Evolutionary conservation across 371 early-diverging fungal species (phyloP).

Genomic region (Entomophthora muscae): DNA sequence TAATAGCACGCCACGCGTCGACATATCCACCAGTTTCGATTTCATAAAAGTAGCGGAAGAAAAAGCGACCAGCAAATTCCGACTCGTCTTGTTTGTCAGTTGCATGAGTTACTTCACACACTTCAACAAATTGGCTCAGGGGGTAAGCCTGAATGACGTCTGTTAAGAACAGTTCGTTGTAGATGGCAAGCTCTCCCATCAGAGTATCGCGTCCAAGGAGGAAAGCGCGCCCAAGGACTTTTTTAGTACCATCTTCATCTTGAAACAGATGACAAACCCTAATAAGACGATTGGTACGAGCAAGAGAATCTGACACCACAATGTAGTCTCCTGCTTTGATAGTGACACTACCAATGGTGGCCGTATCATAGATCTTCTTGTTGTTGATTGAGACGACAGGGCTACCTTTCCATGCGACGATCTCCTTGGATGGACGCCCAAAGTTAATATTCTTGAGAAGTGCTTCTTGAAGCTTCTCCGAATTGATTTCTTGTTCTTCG

Average conservation of each 20-base stretch:
- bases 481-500: neutral
- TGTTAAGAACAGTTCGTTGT: slow-evolving; percentile 25
- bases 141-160: slow-evolving; percentile 23
- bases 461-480: neutral
- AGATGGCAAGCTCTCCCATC: slow-evolving; percentile 22
- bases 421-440: neutral
- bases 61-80: neutral
- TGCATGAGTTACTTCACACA: slow-evolving; percentile 18
- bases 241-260: slow-evolving; percentile 7
- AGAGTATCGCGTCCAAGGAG: slow-evolving; percentile 27
- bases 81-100: slow-evolving; percentile 16
- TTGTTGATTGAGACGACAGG: slow-evolving; percentile 1
- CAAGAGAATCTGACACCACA: slow-evolving; percentile 13
- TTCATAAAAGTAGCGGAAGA: slow-evolving; percentile 10
- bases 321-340: slow-evolving; percentile 15
- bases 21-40: slow-evolving; percentile 13
- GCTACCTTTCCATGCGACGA: slow-evolving; percentile 10
- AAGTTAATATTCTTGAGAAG: neutral
- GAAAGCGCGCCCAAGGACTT: slow-evolving; percentile 23
- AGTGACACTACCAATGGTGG: slow-evolving; percentile 11
- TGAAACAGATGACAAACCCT: slow-evolving; percentile 15
- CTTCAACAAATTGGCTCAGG: slow-evolving; percentile 19
- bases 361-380: slow-evolving; percentile 11
- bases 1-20: slow-evolving; percentile 13
- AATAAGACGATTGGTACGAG: slow-evolving; percentile 14